Evolutionary conservation across 1,284 basidiomycete species (phyloP).

Genomic region (Coniferiporia sulphurascens): DNA sequence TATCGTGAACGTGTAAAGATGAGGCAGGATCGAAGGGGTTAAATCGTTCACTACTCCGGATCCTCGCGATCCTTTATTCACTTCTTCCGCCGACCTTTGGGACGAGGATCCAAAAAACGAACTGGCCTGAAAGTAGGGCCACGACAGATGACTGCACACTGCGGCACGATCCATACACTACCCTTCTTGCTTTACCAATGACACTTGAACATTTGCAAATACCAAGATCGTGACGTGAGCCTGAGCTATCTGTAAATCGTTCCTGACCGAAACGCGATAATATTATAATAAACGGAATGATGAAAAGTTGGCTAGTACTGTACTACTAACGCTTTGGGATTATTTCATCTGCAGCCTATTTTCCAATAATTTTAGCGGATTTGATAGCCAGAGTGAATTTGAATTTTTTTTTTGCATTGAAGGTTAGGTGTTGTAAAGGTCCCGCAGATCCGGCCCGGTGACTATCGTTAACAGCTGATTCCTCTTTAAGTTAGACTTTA

Average conservation of each 20-base stretch:
- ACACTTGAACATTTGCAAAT: constrained; percentile 7
- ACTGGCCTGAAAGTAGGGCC: constrained; percentile 12
- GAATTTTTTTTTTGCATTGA: too few relatives aligned
- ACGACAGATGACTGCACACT: constrained; percentile 22
- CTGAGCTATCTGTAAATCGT: neutral
- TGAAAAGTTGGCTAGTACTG: neutral
- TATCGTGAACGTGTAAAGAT: too few relatives aligned
- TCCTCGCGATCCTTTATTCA: constrained; percentile 1
- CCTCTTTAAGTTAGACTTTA: too few relatives aligned
- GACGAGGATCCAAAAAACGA: neutral
- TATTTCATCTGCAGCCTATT: too few relatives aligned
- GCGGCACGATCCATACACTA: constrained; percentile 32
- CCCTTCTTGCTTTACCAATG: constrained; percentile 32
- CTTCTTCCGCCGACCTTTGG: constrained; percentile 9
- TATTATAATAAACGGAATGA: constrained; percentile 30
- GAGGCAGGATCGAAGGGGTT: neutral
- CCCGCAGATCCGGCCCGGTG: too few relatives aligned
- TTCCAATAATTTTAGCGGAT: too few relatives aligned
- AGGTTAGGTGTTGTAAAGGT: too few relatives aligned
- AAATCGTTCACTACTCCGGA: neutral
- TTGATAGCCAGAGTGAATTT: too few relatives aligned
- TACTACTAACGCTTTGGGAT: too few relatives aligned
- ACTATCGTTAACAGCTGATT: too few relatives aligned
- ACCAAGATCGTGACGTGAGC: too few relatives aligned
- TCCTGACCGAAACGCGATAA: neutral